Percentiles rank a stretch among this genome's conserved stretches.
Conservation (phyloP, 2,329 filamentous ascomycete species). For the Thielaviopsis punctulata region DNA sequence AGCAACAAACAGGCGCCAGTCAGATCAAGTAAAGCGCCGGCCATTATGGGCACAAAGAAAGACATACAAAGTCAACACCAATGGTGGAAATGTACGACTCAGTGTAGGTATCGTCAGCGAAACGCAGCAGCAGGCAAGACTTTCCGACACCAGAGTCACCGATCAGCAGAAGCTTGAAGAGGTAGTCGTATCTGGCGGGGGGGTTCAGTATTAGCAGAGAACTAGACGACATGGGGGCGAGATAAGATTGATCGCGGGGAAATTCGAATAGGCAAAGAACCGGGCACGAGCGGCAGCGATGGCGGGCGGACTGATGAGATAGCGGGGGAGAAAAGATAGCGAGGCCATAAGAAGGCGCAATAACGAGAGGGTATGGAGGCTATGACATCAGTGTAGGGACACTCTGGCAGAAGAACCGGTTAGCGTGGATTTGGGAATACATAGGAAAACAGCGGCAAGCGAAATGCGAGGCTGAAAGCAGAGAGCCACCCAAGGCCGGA, state of each 20-base stretch:
- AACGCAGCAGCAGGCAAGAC: conserved; percentile 94
- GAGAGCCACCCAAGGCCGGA: not conserved
- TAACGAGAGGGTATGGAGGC: not conserved
- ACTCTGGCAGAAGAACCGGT: not conserved
- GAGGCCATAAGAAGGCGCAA: not conserved
- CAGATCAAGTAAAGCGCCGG: not conserved
- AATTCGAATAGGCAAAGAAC: not conserved
- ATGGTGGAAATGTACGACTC: conserved; percentile 99
- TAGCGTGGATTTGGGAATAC: not conserved
- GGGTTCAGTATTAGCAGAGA: conserved; percentile 9
- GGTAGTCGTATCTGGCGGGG: conserved; percentile 85
- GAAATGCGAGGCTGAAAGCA: not conserved
- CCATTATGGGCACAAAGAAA: not conserved
- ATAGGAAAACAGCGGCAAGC: not conserved
- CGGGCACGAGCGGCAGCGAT: not conserved
- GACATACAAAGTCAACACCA: conserved; percentile 90
- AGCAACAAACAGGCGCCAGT: not conserved
- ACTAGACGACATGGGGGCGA: not conserved
- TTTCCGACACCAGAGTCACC: conserved; percentile 99
- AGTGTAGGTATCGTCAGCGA: conserved; percentile 97
- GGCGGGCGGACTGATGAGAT: not conserved
- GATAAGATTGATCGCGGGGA: not conserved
- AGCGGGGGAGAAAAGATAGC: not conserved
- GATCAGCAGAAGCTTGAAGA: conserved; percentile 99
- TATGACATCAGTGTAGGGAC: not conserved